A percentile compares a stretch with the other conserved stretches of the same genome.
Evolutionary conservation across 2,329 filamentous ascomycete species (phyloP).

Genomic region (Chalaropsis ovoidea): DNA sequence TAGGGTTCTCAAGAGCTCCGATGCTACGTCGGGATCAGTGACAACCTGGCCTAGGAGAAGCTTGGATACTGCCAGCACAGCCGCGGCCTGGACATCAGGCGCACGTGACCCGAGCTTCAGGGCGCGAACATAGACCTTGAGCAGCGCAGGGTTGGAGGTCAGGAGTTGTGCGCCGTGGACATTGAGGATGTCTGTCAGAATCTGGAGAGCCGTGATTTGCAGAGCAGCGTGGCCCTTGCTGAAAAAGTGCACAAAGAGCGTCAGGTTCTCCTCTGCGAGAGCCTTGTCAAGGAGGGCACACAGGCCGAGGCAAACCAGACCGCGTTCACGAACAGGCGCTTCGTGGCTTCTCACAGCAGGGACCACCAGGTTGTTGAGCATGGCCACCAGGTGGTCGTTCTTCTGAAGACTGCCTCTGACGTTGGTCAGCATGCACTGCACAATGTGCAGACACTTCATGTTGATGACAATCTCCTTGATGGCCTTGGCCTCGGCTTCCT

Average conservation of each 20-base stretch:
- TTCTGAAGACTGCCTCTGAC: slow-evolving; percentile 79
- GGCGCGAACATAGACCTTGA: slow-evolving; percentile 78
- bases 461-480: slow-evolving; percentile 91
- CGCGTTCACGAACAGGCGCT: slow-evolving; percentile 81
- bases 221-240: slow-evolving; percentile 81
- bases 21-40: slow-evolving; percentile 53
- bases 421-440: slow-evolving; percentile 94
- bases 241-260: slow-evolving; percentile 92
- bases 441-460: slow-evolving; percentile 95
- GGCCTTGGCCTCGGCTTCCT: slow-evolving; percentile 61
- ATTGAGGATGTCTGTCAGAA: slow-evolving; percentile 84
- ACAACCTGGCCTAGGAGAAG: slow-evolving; percentile 73
- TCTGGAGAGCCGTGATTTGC: slow-evolving; percentile 82
- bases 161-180: slow-evolving; percentile 75
- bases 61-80: slow-evolving; percentile 74
- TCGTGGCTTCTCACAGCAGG: slow-evolving; percentile 91
- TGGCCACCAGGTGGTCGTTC: slow-evolving; percentile 86
- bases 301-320: slow-evolving; percentile 77
- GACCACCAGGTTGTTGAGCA: slow-evolving; percentile 94
- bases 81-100: slow-evolving; percentile 67
- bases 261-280: slow-evolving; percentile 82
- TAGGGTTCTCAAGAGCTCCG: slow-evolving; percentile 73
- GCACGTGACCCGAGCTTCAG: slow-evolving; percentile 61
- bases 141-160: slow-evolving; percentile 54
- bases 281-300: slow-evolving; percentile 87